Conservation (phyloP, 2,329 filamentous ascomycete species). For the Geosmithia morbida region DNA sequence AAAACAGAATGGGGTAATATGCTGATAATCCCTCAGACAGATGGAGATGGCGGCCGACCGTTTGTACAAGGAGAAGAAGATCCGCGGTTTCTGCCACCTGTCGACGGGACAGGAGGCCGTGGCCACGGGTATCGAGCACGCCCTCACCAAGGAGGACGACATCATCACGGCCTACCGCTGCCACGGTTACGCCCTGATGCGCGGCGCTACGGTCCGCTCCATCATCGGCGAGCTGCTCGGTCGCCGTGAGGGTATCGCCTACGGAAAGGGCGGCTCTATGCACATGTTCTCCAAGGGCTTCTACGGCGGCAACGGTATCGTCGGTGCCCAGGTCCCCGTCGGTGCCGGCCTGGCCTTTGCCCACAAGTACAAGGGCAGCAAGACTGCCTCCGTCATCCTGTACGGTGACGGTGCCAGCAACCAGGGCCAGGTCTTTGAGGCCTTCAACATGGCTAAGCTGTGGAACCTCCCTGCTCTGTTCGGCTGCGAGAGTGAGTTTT, state of each 20-base stretch:
- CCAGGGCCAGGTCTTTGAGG: constrained; percentile 98
- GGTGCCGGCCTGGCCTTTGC: constrained; percentile 94
- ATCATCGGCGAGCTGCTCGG: constrained; percentile 95
- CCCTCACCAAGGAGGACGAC: constrained; percentile 81
- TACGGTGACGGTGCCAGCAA: constrained; percentile 98
- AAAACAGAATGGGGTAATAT: no score
- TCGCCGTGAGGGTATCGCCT: constrained; percentile 89
- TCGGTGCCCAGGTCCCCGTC: constrained; percentile 95
- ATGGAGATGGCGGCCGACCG: constrained; percentile 99
- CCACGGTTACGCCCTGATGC: constrained; percentile 97
- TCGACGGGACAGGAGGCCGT: constrained; percentile 97
- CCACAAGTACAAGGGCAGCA: constrained; percentile 81
- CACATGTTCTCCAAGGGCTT: constrained; percentile 99
- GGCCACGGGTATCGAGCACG: constrained; percentile 91
- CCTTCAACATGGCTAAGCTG: constrained; percentile 99
- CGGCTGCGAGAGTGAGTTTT: constrained; percentile 82
- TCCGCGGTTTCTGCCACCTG: constrained; percentile 98
- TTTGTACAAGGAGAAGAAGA: constrained; percentile 99
- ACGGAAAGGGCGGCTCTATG: constrained; percentile 99
- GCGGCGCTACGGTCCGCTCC: constrained; percentile 75
- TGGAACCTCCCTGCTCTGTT: constrained; percentile 95
- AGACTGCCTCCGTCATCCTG: constrained; percentile 75
- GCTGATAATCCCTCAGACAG: constrained; percentile 46
- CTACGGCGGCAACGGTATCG: constrained; percentile 98
- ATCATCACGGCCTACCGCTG: constrained; percentile 97